Evolutionary conservation across 352 stramenopile species (phyloP).

Genomic region (Phytopythium helicoides): DNA sequence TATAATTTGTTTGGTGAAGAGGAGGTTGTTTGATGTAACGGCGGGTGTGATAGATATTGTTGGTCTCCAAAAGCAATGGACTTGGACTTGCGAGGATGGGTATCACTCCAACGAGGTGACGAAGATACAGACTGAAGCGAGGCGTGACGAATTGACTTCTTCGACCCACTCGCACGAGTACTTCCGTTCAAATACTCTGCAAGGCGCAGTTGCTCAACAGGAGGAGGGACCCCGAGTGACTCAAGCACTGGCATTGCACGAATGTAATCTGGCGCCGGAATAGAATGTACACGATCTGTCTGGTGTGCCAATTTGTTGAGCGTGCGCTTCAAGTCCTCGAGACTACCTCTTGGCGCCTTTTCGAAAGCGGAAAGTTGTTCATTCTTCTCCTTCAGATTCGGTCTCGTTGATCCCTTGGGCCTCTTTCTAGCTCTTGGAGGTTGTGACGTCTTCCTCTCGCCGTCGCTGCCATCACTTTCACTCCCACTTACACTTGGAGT

Average conservation of each 20-base stretch:
- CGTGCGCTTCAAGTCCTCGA: conserved; percentile 71
- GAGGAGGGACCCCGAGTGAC: conserved; percentile 5
- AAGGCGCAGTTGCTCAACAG: conserved; percentile 19
- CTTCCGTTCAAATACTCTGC: conserved; percentile 3
- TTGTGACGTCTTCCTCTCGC: no score
- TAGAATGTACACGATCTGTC: conserved; percentile 13
- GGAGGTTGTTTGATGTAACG: background rate
- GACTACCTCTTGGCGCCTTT: conserved; percentile 8
- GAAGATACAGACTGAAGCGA: conserved; percentile 20
- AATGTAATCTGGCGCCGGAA: conserved; percentile 22
- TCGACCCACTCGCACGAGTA: conserved; percentile 10
- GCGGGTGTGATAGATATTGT: background rate
- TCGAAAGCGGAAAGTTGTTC: background rate
- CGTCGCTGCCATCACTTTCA: no score
- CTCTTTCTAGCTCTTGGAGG: background rate
- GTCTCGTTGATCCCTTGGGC: conserved; percentile 1
- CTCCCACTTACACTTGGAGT: no score
- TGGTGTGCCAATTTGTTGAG: conserved; percentile 56
- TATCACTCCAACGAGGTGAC: conserved; percentile 5
- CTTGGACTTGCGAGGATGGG: conserved; percentile 11
- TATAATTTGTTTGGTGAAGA: no score
- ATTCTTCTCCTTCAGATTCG: background rate
- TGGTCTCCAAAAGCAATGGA: conserved; percentile 9
- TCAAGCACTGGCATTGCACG: conserved; percentile 19
- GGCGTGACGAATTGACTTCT: conserved; percentile 12